phyloP scores from a whole-genome alignment of 768 basidiomycete genomes.

The Solioccasus polychromus region DNA sequence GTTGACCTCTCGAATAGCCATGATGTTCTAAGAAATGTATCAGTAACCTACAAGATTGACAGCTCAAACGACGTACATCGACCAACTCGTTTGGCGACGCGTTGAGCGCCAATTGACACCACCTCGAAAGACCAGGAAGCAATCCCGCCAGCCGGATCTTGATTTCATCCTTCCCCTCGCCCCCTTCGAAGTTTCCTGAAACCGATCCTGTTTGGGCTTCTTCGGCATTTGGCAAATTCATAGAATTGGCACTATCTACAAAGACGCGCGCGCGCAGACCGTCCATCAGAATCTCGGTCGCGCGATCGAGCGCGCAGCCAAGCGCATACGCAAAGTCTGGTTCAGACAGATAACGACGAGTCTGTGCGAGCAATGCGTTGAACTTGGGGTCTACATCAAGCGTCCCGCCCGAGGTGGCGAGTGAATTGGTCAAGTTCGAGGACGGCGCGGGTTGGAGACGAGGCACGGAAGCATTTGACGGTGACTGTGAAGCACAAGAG shows the following conservation, averaged over 20 bases:
- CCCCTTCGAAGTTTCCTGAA: conserved; percentile 19
- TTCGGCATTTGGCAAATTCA: conserved; percentile 7
- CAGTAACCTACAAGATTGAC: conserved; percentile 6
- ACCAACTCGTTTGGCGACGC: conserved; percentile 76
- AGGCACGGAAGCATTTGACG: conserved; percentile 18
- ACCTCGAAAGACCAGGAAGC: conserved; percentile 75
- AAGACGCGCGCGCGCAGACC: conserved; percentile 69
- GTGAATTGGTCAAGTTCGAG: background rate
- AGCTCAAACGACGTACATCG: conserved; percentile 55
- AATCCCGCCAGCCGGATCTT: conserved; percentile 73
- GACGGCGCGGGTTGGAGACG: conserved; percentile 10
- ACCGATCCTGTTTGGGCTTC: conserved; percentile 8
- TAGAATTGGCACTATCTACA: conserved; percentile 24
- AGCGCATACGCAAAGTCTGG: conserved; percentile 71
- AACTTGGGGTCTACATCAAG: conserved; percentile 41
- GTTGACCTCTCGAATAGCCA: conserved; percentile 59
- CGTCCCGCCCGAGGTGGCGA: conserved; percentile 5
- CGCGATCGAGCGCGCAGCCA: conserved; percentile 68
- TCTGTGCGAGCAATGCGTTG: conserved; percentile 63
- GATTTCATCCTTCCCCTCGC: conserved; percentile 33
- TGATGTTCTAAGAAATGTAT: conserved; percentile 45
- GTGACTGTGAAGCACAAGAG: conserved; percentile 28
- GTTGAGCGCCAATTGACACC: conserved; percentile 69
- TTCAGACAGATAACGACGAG: conserved; percentile 57
- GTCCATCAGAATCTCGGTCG: conserved; percentile 60